Evolutionary conservation across 139 green algal species (phyloP).

Genomic region (Chlorella sp.): DNA sequence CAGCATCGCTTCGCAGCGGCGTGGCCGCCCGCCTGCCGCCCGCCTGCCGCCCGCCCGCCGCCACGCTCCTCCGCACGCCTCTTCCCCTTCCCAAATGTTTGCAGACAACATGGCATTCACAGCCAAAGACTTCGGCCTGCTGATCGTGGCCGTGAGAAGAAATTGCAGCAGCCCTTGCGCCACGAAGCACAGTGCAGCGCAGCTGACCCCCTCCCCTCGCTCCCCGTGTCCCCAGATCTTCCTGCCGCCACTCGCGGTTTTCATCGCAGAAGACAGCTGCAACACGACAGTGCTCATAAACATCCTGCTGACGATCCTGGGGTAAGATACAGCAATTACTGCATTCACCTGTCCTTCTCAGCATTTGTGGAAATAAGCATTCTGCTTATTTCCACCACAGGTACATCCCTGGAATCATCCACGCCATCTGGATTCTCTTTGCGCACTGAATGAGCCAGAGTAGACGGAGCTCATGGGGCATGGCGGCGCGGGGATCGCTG

Average conservation of each 20-base stretch:
- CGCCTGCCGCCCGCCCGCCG: background rate
- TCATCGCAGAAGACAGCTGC: slow-evolving; percentile 10
- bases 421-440: slow-evolving; percentile 21
- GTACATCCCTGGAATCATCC: slow-evolving; percentile 13
- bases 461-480: too few relatives aligned
- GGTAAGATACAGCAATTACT: background rate
- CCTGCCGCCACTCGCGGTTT: background rate
- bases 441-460: too few relatives aligned
- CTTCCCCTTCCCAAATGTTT: background rate
- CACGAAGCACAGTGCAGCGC: background rate
- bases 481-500: too few relatives aligned
- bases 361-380: background rate
- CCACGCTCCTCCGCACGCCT: background rate
- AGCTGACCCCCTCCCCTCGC: background rate
- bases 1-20: too few relatives aligned
- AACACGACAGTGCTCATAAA: background rate
- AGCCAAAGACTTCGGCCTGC: too few relatives aligned
- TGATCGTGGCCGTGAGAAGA: background rate
- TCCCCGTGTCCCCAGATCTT: background rate
- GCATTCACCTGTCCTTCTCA: background rate
- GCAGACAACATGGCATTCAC: slow-evolving; percentile 1
- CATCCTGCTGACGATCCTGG: slow-evolving; percentile 19
- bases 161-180: background rate
- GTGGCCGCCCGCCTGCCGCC: too few relatives aligned
- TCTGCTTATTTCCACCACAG: background rate